Evolutionary conservation across 1,139 yeast genomes (phyloP), one percentile per base, ranked within the genome.

Genomic region (Candida mesenterica): DNA sequence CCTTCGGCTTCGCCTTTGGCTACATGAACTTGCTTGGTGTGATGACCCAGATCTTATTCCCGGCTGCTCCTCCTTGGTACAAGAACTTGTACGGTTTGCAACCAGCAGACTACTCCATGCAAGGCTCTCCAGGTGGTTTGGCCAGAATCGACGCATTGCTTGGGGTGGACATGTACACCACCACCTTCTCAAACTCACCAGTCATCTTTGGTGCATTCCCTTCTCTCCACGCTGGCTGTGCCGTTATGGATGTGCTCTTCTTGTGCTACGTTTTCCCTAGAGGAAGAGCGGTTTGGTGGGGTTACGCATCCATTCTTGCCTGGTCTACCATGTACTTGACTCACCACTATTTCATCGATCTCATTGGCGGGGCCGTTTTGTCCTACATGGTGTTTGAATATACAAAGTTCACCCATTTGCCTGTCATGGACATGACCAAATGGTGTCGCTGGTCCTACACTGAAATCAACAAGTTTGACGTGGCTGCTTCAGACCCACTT

Each of bases 31-130:
- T 89, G 48, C 56, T 78, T 32, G 98, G 97, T 30, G 97, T 92
- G 16, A 55, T 69, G 32, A 75, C 77, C 40, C 98, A 92, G 64
- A 74, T 88, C 45, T 48, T 79, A 19, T 89, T 88, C 59, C 97
- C 98, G 3, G 88, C 95, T 34, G 97, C 98, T 41, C 96, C 99
- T 23, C 99, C 99, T 24, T 92, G 99, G 99, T 92, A 94, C 59
- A 89, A 89, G 57, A 79, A 78, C 45, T 62, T 82, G 35, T 82
- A 92, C 56, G 97, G 96, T 1, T 72, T 90, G 44, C 79, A 80
- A 43, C 95, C 96, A 15, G 98, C 98, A 5, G 79, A 88, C 60
- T 92, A 94, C 61, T 68, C 83, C 37, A 90, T 92, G 96, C 73
- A 73, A 31, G 99, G 98, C 14, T 83, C 95, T 1, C 96, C 99